A percentile compares a stretch with the other conserved stretches of the same genome.
Evolutionary conservation across 83 land plant species (phyloP).

Genomic region (Picea engelmannii): DNA sequence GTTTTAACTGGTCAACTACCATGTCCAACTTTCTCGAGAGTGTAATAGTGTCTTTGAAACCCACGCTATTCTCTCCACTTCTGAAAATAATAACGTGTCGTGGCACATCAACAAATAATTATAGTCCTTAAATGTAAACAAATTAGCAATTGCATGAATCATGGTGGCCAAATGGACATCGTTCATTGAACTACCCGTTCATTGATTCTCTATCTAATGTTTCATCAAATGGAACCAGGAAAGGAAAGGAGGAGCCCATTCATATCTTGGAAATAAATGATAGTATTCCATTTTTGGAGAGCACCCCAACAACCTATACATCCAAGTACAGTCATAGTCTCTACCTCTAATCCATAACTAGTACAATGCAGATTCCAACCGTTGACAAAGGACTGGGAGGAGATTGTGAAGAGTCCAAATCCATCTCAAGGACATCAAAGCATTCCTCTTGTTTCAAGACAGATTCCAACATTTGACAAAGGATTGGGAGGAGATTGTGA

Average conservation of each 20-base stretch:
- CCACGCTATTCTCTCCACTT: too few relatives aligned
- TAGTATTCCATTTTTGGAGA: neutral
- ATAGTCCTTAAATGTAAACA: too few relatives aligned
- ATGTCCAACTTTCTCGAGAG: too few relatives aligned
- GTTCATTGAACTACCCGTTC: too few relatives aligned
- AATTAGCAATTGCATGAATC: too few relatives aligned
- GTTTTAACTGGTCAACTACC: too few relatives aligned
- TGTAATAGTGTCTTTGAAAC: too few relatives aligned
- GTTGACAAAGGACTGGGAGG: neutral
- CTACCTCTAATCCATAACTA: neutral
- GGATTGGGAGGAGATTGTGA: neutral
- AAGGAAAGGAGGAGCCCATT: neutral
- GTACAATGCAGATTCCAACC: neutral
- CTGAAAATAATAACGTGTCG: too few relatives aligned
- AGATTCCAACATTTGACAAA: neutral
- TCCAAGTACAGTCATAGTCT: neutral
- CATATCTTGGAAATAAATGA: neutral
- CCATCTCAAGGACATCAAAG: neutral
- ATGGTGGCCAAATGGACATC: too few relatives aligned
- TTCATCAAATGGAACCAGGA: neutral
- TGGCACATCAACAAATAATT: too few relatives aligned
- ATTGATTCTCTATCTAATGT: neutral
- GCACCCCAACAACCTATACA: neutral
- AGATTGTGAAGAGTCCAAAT: neutral
- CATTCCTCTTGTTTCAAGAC: too few relatives aligned